Base-by-base conservation (phyloP, 345 rosid species). In the Populus alba region DNA sequence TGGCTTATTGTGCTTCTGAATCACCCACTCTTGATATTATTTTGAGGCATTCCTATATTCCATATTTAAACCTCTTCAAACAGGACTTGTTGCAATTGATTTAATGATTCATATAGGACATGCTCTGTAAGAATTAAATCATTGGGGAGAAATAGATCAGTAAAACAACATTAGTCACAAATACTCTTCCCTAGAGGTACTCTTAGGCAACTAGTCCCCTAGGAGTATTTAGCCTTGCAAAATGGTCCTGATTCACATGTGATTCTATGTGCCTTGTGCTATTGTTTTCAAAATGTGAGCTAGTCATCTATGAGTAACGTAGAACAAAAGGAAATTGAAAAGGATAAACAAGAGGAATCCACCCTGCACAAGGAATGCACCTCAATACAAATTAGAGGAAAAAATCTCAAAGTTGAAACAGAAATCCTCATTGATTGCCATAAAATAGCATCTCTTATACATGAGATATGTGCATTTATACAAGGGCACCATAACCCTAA, bases 181-280 rank as follows among this genome's bases (percentile, higher is more conserved):
- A n/a, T 9, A 33, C 70, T 37, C 39, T 66, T 18, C 23, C 70
- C 68, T 65, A 5, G 35, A 13, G 33, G 68, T 65, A 66, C n/a
- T 66, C 35, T 11, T 33, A 15, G 1, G 41, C 8, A 29, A 27
- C 51, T 3, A 11, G 41, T 25, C 39, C 51, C 62, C 59, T 35
- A 71, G 16, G 63, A 72, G 74, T 18, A 45, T 71, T 71, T 25
- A 71, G 62, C 62, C 74, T 69, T n/a, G 72, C 72, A 68, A 68
- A 39, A n/a, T 39, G 72, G 25, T 72, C n/a, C 23, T 17, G 43
- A 20, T 51, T 22, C 27, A 49, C 62, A 72, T n/a, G 29, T 7
- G 75, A 37, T 43, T 27, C n/a, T 15, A n/a, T 17, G 15, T 37
- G 47, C 71, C 45, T 39, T 7, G 5, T 37, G 13, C 71, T 37